A percentile compares a stretch with the other conserved stretches of the same genome.
These are phyloP conservation scores for Populus alba DNA, from an alignment of 345 rosid species.

Conservation along the genomic window DNA sequence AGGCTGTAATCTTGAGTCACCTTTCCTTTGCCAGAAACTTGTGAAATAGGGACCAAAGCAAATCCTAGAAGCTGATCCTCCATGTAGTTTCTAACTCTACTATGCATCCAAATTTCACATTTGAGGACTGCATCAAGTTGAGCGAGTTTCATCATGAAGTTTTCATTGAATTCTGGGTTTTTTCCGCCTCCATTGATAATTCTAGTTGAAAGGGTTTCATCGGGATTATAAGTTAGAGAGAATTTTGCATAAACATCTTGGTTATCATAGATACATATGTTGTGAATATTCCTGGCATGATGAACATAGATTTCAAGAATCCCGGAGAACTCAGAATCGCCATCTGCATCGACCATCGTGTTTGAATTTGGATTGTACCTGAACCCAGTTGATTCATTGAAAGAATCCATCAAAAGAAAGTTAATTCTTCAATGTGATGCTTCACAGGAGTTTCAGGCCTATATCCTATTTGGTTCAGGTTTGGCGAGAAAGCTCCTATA, in stretches of 20 bases:
- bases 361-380: constrained; percentile 31
- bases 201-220: constrained; percentile 71
- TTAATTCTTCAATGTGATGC: background rate
- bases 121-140: constrained; percentile 76
- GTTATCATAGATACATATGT: constrained; percentile 91
- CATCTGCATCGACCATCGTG: constrained; percentile 30
- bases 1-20: constrained; percentile 68
- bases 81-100: constrained; percentile 75
- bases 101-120: constrained; percentile 98
- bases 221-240: constrained; percentile 87
- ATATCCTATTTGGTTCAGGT: background rate
- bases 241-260: constrained; percentile 96
- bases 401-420: constrained; percentile 46
- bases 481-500: background rate
- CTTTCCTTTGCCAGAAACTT: constrained; percentile 62
- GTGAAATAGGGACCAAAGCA: constrained; percentile 68
- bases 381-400: constrained; percentile 46
- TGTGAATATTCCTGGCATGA: constrained; percentile 91
- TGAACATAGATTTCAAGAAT: constrained; percentile 77
- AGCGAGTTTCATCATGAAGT: constrained; percentile 46
- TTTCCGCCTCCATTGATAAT: constrained; percentile 81
- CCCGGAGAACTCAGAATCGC: constrained; percentile 45
- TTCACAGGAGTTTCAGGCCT: background rate
- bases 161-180: constrained; percentile 82
- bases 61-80: constrained; percentile 97